Conservation (phyloP, 768 basidiomycete species). For the Cubamyces sp. region DNA sequence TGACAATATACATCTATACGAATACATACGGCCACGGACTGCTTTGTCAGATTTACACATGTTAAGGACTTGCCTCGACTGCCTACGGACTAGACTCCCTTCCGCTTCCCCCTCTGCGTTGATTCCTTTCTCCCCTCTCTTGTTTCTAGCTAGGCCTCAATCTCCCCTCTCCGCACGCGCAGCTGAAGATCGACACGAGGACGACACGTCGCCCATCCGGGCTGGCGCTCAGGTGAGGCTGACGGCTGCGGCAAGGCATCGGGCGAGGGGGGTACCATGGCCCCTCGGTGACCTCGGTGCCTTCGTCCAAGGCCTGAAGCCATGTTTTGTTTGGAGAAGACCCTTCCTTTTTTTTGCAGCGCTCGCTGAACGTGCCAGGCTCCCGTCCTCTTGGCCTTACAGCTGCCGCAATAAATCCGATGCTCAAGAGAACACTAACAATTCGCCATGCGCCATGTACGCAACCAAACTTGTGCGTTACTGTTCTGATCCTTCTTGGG, state of each 20-base stretch:
- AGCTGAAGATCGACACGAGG: conserved; percentile 1
- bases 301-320: not conserved
- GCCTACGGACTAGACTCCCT: not conserved
- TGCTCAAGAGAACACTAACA: too few species aligned
- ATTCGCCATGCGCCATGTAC: too few species aligned
- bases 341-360: not conserved
- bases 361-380: too few species aligned
- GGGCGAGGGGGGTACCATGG: not conserved
- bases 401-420: too few species aligned
- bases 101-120: not conserved
- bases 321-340: not conserved
- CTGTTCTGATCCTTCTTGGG: too few species aligned
- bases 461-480: too few species aligned
- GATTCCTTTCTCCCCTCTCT: not conserved
- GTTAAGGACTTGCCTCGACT: too few species aligned
- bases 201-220: not conserved
- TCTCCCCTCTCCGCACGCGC: not conserved
- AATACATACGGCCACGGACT: too few species aligned
- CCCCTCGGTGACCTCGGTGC: not conserved
- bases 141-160: not conserved
- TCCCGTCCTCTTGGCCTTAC: too few species aligned
- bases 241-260: not conserved
- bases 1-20: not conserved
- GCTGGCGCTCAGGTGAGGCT: not conserved
- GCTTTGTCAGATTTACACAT: too few species aligned